A percentile compares a stretch with the other conserved stretches of the same genome.
Evolutionary conservation across 2,329 filamentous ascomycete species (phyloP).

Genomic region (Epicoccum nigrum): DNA sequence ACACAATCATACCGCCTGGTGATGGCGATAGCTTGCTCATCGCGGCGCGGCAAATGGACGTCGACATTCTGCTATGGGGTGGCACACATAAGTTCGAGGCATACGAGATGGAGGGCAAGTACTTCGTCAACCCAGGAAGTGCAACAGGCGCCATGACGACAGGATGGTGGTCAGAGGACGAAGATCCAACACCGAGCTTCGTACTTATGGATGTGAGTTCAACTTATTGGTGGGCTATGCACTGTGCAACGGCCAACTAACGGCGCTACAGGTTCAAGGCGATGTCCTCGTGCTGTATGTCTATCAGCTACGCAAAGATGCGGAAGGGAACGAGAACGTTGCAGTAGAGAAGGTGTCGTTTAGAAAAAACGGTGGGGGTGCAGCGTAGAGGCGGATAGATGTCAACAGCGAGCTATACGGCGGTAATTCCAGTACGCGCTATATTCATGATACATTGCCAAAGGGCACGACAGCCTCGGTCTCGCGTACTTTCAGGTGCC

Average conservation of each 20-base stretch:
- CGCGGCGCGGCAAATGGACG: slow-evolving; percentile 73
- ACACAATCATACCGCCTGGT: slow-evolving; percentile 72
- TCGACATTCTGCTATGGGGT: slow-evolving; percentile 72
- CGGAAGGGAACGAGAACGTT: slow-evolving; percentile 59
- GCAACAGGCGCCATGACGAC: slow-evolving; percentile 70
- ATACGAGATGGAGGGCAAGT: slow-evolving; percentile 74
- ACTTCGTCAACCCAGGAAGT: slow-evolving; percentile 73
- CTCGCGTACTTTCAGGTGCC: neutral
- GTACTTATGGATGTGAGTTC: slow-evolving; percentile 93
- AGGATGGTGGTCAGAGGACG: slow-evolving; percentile 61
- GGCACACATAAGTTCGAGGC: slow-evolving; percentile 74
- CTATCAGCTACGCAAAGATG: slow-evolving; percentile 67
- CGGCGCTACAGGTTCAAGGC: slow-evolving; percentile 75
- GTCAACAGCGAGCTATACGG: slow-evolving; percentile 18
- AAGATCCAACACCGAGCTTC: slow-evolving; percentile 84
- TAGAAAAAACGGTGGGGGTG: slow-evolving; percentile 55
- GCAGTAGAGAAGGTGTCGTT: slow-evolving; percentile 63
- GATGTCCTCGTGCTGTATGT: slow-evolving; percentile 96
- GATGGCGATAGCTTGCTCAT: slow-evolving; percentile 71
- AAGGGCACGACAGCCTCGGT: neutral
- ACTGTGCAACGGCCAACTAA: slow-evolving; percentile 23
- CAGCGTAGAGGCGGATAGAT: slow-evolving; percentile 35
- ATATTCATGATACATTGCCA: neutral
- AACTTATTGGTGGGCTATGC: neutral
- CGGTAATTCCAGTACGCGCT: neutral